Percentiles rank a stretch among this genome's conserved stretches.
Evolutionary conservation across 305 asterid species (phyloP).

Genomic region (Ilex paraguariensis): DNA sequence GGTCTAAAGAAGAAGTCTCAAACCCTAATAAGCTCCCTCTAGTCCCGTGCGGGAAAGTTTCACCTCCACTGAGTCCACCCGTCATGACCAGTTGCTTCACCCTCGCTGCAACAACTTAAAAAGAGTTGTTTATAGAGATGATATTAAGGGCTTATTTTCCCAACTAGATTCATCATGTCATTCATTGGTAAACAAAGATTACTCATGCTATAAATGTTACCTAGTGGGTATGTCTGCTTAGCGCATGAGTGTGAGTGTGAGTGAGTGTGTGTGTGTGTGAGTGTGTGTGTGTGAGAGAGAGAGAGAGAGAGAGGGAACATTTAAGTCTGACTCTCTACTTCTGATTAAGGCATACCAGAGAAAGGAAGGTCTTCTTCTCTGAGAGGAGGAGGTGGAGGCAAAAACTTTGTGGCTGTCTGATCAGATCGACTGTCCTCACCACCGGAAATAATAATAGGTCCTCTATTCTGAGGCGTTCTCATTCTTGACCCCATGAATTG

Average conservation of each 20-base stretch:
- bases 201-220: too few relatives aligned
- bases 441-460: neutral
- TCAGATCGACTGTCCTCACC: slow-evolving; percentile 21
- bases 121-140: too few relatives aligned
- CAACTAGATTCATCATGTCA: too few relatives aligned
- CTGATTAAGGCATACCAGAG: slow-evolving; percentile 16
- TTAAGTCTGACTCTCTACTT: neutral
- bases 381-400: slow-evolving; percentile 25
- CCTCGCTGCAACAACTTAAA: slow-evolving; percentile 16
- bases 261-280: too few relatives aligned
- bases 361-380: slow-evolving; percentile 24
- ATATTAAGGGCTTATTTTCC: too few relatives aligned
- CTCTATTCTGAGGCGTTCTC: slow-evolving; percentile 24
- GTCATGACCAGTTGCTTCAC: slow-evolving; percentile 24
- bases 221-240: too few relatives aligned
- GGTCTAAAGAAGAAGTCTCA: slow-evolving; percentile 19
- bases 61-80: slow-evolving; percentile 12
- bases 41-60: slow-evolving; percentile 18
- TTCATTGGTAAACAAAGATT: too few relatives aligned
- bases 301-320: neutral
- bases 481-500: slow-evolving; percentile 45
- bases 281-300: too few relatives aligned
- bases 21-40: slow-evolving; percentile 29
- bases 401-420: slow-evolving; percentile 8
- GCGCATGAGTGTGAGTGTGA: too few relatives aligned